Evolutionary conservation across 1,284 basidiomycete species (phyloP).

Genomic region (Waitea zeae): DNA sequence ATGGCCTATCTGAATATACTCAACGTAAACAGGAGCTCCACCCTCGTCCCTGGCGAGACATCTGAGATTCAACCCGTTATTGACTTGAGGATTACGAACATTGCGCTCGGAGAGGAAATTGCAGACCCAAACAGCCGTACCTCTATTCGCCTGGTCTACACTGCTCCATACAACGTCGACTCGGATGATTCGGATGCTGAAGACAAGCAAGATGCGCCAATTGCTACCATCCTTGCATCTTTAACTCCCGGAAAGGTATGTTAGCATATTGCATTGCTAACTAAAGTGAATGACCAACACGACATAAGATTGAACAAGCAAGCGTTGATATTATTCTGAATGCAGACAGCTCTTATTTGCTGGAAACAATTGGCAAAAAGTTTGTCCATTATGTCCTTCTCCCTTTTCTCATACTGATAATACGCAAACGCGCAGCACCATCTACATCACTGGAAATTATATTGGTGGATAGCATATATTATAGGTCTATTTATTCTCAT

Average conservation of each 20-base stretch:
- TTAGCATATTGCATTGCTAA: conserved; percentile 1
- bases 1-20: too few relatives aligned
- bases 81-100: conserved; percentile 75
- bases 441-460: conserved; percentile 87
- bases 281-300: not conserved
- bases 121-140: conserved; percentile 49
- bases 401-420: conserved; percentile 2
- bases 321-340: conserved; percentile 62
- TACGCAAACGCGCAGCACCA: conserved; percentile 27
- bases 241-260: conserved; percentile 59
- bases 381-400: conserved; percentile 22
- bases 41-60: conserved; percentile 51
- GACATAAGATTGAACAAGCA: conserved; percentile 60
- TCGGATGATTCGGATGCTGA: conserved; percentile 34
- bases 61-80: conserved; percentile 43
- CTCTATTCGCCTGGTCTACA: conserved; percentile 66
- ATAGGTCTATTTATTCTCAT: conserved; percentile 5
- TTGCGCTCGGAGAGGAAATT: conserved; percentile 64
- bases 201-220: conserved; percentile 22
- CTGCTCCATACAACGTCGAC: conserved; percentile 18
- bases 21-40: conserved; percentile 32
- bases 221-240: conserved; percentile 42
- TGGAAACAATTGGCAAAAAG: conserved; percentile 81
- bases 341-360: conserved; percentile 47
- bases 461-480: conserved; percentile 36